phyloP scores from a whole-genome alignment of 2,329 filamentous ascomycete species.

The Ambrosiella beaveri region DNA sequence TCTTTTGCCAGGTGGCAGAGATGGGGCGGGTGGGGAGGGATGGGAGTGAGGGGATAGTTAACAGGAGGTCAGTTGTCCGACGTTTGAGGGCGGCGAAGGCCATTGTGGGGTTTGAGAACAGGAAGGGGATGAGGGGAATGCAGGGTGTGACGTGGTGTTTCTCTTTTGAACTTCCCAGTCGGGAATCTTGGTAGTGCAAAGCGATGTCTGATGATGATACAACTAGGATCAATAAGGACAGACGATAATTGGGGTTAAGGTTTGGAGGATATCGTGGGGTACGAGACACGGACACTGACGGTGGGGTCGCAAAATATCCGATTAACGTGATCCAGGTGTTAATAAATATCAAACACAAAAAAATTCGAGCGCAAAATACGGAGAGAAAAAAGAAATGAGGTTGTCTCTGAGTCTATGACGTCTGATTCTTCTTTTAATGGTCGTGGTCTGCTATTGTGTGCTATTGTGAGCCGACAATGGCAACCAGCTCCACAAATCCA shows the following conservation, averaged over 20 bases:
- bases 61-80: slow-evolving; percentile 35
- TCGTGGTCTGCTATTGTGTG: too few species aligned
- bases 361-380: too few species aligned
- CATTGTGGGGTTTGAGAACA: not conserved
- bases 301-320: too few species aligned
- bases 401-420: too few species aligned
- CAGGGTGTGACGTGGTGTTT: not conserved
- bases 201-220: too few species aligned
- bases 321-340: too few species aligned
- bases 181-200: not conserved
- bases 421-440: too few species aligned
- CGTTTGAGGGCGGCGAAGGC: slow-evolving; percentile 36
- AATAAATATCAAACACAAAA: too few species aligned
- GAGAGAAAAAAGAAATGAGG: too few species aligned
- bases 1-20: slow-evolving; percentile 43
- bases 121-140: not conserved
- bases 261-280: not conserved
- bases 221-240: not conserved
- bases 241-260: not conserved
- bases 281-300: too few species aligned
- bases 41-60: slow-evolving; percentile 25
- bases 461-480: too few species aligned
- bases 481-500: too few species aligned
- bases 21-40: slow-evolving; percentile 20
- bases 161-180: not conserved